Evolutionary conservation across 371 early-diverging fungal species (phyloP), one percentile per base, ranked within the genome.

Genomic region (Parasitella parasitica): DNA sequence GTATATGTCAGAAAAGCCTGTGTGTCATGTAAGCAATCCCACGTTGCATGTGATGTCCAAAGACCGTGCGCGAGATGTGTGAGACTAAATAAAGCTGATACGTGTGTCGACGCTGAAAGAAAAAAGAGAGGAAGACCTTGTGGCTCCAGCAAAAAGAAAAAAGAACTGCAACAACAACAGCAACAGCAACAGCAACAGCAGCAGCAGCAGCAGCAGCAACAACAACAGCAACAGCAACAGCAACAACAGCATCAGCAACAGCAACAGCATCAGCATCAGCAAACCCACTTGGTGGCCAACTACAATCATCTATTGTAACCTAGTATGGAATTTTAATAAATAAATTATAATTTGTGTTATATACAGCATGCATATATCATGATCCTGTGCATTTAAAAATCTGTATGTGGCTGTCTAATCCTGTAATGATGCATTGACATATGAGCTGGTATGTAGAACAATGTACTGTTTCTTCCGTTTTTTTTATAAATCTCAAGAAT

Each of bases 101-200:
- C 75, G 0, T 86, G 85, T 59, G 73, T 80, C 2, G 85, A 86
- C 61, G 81, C 85, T 3, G 80, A 75, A 50, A 65, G 85, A 43
- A 86, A 86, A 60, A 82, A 83, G 56, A 71, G 85, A 24, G 86
- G 86, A 1, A 71, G 84, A 37, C 84, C 84, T 35, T 71, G 72
- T 34, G 77, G 77, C 1, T 71, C 77, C 3, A 61, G 70, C 13
- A 77, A 77, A 48, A 74, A 74, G 59, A 64, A 63, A 35, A 63
- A 63, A 34, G 64, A 52, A 41, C 18, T 32, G 7, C 39, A 52
- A 53, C 28, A 36, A 26, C 55, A 37, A 37, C 28, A 15, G 26
- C 55, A 50, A 16, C 50, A 50, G 4, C 50, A 59, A 51, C 36
- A 50, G 22, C 59, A 50, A 35, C 51, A 51, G 39, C 59, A 49